Evolutionary conservation across 192 early-diverging fungal species (phyloP), one percentile per base, ranked within the genome.

Genomic region (Backusella tarrabulga): DNA sequence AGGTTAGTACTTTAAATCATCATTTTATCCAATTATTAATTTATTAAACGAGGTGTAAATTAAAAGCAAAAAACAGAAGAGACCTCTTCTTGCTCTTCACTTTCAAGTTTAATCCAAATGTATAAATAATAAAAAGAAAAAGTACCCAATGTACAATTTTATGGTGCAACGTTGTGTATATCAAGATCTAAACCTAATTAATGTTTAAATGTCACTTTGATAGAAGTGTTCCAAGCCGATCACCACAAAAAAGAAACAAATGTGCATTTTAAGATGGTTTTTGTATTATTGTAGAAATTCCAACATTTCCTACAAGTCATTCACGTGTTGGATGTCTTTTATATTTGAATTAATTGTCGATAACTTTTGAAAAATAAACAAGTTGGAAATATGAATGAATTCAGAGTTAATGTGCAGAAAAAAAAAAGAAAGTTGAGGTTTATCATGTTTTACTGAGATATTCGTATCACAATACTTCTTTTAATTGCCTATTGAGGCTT

Each of bases 241-340:
- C 46, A 6, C 21, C 19, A n/a, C 19, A 50, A 50, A n/a, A 50
- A 50, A 50, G 46, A 50, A n/a, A 50, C 17, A 50, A 50, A 50
- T n/a, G 17, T 50, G 46, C 46, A 50, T 50, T 50, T 50, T n/a
- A n/a, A 50, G 46, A 6, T 6, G 6, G 19, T 6, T n/a, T 50
- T 6, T n/a, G 17, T 50, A 63, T 29, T 63, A 29, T 63, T 63
- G 21, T 63, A 14, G 56, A 63, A 63, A 26, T 63, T 63, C 21
- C n/a, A 29, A 9, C 23, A 4, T 63, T 63, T 56, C 54, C n/a
- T 56, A 23, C 54, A 26, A 9, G 54, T 23, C 21, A 63, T 63
- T 63, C 56, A 63, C 56, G 56, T 63, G 56, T 63, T 63, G 56
- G 12, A 63, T 63, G 11, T 63, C 56, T 63, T 50, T 50, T 17